phyloP scores from a whole-genome alignment of 176 grass and related monocot species.

The Aegilops sharonensis region DNA sequence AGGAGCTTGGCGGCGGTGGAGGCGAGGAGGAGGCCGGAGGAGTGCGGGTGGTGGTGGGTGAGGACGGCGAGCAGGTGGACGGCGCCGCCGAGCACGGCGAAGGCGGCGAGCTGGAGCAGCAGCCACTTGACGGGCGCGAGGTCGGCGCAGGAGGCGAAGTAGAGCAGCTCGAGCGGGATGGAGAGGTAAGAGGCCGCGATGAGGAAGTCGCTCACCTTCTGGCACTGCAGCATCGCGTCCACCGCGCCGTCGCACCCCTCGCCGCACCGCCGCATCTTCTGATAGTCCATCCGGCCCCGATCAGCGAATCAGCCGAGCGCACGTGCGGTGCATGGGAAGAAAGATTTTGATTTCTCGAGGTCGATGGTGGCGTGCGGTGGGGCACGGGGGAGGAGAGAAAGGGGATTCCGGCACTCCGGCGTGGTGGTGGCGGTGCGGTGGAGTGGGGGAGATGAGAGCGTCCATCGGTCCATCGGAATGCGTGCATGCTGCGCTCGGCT shows the following conservation, averaged over 20 bases:
- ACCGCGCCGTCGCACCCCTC: constrained; percentile 13
- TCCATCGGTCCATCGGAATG: background rate
- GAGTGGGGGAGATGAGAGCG: background rate
- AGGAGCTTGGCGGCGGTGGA: constrained; percentile 18
- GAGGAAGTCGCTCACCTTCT: constrained; percentile 56
- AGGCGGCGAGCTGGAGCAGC: constrained; percentile 50
- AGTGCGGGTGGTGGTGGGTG: constrained; percentile 9
- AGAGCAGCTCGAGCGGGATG: constrained; percentile 51
- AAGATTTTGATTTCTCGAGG: background rate
- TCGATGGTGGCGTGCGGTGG: background rate
- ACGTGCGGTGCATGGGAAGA: background rate
- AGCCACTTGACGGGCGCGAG: constrained; percentile 38
- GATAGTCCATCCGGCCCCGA: background rate
- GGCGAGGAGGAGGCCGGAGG: constrained; percentile 17
- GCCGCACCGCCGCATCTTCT: background rate
- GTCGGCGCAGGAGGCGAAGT: constrained; percentile 39
- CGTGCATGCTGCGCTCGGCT: background rate
- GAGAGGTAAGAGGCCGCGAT: constrained; percentile 39
- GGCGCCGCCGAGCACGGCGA: constrained; percentile 25
- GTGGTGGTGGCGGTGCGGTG: background rate
- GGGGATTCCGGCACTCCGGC: constrained; percentile 13
- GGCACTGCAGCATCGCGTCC: constrained; percentile 45
- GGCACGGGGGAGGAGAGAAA: background rate
- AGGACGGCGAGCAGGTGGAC: constrained; percentile 14
- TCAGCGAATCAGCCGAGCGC: background rate